A percentile compares a stretch with the other conserved stretches of the same genome.
phyloP scores from a whole-genome alignment of 2,329 filamentous ascomycete species.

The Aciculosporium take region DNA sequence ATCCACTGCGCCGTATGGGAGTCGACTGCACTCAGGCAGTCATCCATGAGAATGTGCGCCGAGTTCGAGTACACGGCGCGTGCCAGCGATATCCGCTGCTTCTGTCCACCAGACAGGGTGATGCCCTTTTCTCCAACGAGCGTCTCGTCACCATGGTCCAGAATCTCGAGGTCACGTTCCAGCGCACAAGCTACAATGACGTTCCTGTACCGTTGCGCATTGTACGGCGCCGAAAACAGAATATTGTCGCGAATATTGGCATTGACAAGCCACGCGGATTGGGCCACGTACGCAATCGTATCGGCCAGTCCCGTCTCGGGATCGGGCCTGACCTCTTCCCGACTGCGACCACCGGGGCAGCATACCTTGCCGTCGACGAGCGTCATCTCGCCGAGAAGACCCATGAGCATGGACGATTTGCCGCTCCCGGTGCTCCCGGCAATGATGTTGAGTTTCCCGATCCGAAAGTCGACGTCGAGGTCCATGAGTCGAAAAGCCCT shows the following conservation, averaged over 20 bases:
- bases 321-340: constrained; percentile 71
- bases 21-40: constrained; percentile 91
- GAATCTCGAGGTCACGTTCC: constrained; percentile 79
- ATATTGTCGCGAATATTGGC: constrained; percentile 95
- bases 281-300: constrained; percentile 89
- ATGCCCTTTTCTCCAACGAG: constrained; percentile 96
- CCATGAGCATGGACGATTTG: constrained; percentile 94
- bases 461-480: constrained; percentile 65
- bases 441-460: constrained; percentile 83
- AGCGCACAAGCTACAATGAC: constrained; percentile 86
- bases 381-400: constrained; percentile 91
- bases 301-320: constrained; percentile 78
- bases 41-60: constrained; percentile 78
- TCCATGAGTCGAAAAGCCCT: constrained; percentile 74
- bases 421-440: constrained; percentile 87
- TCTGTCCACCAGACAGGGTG: constrained; percentile 89
- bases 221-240: constrained; percentile 66
- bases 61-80: constrained; percentile 94
- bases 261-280: constrained; percentile 94
- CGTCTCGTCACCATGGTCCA: constrained; percentile 85
- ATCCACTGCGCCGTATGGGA: constrained; percentile 98
- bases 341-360: constrained; percentile 70
- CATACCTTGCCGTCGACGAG: constrained; percentile 65
- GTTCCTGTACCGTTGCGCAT: constrained; percentile 70
- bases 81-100: constrained; percentile 93